Evolutionary conservation across 139 green algal genomes (phyloP), one percentile per base, ranked within the genome.

Genomic region (Nannochloris sp.): DNA sequence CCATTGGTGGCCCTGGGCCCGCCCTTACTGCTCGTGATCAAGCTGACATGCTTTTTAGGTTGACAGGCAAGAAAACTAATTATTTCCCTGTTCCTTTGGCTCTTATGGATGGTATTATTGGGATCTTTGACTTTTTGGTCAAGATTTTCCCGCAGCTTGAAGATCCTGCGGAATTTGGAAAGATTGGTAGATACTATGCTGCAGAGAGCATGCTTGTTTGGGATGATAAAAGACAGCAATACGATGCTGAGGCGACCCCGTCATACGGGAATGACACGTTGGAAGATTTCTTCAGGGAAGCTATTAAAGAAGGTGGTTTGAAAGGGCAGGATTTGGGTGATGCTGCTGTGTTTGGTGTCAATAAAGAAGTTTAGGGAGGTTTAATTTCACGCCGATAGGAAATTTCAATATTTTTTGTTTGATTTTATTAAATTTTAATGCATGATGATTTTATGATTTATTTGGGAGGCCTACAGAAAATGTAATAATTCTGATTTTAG

Each of bases 141-240:
- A 79, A 82, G 42, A 47, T 91, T 19, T 96, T 98, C 75, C 85
- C 92, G 0, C 70, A 75, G 4, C 14, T 73, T 54, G 66, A 86
- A 80, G 83, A 90, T 51, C 64, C 73, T 33, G 83, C 83, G 32
- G 83, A 96, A 72, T 99, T 98, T 87, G 92, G 81, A 14, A 80
- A 81, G 27, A 99, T 99, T 60, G 94, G 94, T 10, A 85, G 83
- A 60, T 99, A 98, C 81, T 99, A 99, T 70, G 94, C 93, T 2
- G 84, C 89, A 27, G 94, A 99, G 82, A 88, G 68, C 69, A 99
- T 99, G 94, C 81, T 99, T 24, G 81, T 97, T 67, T 94, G 82
- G 73, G 87, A 99, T 72, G 60, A 74, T 10, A 57, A 73, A 57
- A 80, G 51, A 27, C 32, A 72, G 60, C 34, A 80, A 56, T 98